Evolutionary conservation across 345 rosid species (phyloP).

Genomic region (Moricandia moricandioides): DNA sequence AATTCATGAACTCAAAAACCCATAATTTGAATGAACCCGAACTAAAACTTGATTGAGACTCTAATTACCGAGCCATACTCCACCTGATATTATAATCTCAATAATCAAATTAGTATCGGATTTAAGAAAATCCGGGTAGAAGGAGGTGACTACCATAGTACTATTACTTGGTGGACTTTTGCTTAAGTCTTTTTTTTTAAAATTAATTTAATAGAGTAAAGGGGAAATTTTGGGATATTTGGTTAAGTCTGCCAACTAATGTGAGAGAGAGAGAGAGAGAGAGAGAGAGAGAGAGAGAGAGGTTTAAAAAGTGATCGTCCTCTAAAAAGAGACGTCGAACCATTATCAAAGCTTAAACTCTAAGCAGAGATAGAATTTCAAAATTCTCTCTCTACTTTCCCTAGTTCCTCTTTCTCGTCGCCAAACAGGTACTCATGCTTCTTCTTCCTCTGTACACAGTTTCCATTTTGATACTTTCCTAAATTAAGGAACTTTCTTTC

Average conservation of each 20-base stretch:
- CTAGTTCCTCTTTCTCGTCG: background rate
- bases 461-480: background rate
- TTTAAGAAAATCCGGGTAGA: no score
- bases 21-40: no score
- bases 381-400: background rate
- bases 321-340: background rate
- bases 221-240: slow-evolving; percentile 4
- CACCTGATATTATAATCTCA: no score
- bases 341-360: background rate
- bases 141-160: no score
- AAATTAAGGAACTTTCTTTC: background rate
- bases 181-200: no score
- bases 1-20: no score
- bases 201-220: background rate
- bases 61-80: no score
- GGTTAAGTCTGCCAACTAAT: slow-evolving; percentile 8
- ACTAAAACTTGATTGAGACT: no score
- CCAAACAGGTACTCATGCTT: slow-evolving; percentile 15
- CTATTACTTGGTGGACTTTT: no score
- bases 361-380: slow-evolving; percentile 1
- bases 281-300: background rate
- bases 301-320: background rate
- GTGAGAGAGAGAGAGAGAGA: background rate
- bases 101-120: no score
- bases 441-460: slow-evolving; percentile 11